phyloP scores from a whole-genome alignment of 257 asterid genomes.

The Cinchona pubescens region DNA sequence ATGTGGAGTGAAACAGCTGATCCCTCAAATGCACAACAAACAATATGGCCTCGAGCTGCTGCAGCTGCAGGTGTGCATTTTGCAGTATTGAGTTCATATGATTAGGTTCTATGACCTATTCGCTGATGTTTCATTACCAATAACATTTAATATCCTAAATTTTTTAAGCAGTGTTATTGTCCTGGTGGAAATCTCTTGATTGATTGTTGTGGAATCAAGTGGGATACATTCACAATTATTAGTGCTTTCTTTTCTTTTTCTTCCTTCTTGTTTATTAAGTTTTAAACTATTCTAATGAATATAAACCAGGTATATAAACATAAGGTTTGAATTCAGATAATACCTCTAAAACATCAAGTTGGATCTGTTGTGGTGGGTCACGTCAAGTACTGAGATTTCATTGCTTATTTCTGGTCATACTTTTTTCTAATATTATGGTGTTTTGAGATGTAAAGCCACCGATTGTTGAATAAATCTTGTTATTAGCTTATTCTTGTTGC shows the following conservation, averaged over 20 bases:
- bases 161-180: background rate
- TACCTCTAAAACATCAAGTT: background rate
- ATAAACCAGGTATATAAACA: background rate
- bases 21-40: slow-evolving; percentile 79
- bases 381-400: background rate
- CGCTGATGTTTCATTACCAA: background rate
- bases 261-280: background rate
- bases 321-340: background rate
- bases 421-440: background rate
- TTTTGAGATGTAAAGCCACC: background rate
- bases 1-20: slow-evolving; percentile 92
- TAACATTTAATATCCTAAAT: background rate
- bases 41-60: slow-evolving; percentile 99
- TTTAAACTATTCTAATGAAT: background rate
- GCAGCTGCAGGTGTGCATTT: slow-evolving; percentile 78
- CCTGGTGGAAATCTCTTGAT: background rate
- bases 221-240: background rate
- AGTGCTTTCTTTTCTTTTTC: background rate
- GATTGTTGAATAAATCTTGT: background rate
- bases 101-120: background rate
- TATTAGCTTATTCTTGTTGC: background rate
- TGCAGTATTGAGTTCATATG: background rate
- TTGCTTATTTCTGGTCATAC: background rate
- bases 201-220: background rate
- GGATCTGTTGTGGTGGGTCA: background rate